These are phyloP conservation scores for Colletotrichum echinochloae DNA, from an alignment of 2,329 filamentous ascomycete species.

Conservation along the genomic window DNA sequence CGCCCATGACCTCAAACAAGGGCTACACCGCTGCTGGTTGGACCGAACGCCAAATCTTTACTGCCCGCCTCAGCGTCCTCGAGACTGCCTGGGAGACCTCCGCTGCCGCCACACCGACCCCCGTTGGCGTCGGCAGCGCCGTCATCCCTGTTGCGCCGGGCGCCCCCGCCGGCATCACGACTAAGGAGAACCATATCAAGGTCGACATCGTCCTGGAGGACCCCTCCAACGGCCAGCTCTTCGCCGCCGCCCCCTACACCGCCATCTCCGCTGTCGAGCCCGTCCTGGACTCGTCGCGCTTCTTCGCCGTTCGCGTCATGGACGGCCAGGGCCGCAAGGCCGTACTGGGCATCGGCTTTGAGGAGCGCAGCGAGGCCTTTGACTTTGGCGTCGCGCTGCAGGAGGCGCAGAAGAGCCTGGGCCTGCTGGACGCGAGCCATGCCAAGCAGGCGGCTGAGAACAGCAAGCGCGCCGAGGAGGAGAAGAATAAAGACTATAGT, in stretches of 20 bases:
- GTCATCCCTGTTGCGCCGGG: constrained; percentile 35
- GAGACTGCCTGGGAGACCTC: constrained; percentile 72
- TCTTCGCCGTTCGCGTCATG: constrained; percentile 86
- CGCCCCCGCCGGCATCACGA: constrained; percentile 25
- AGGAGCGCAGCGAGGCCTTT: constrained; percentile 87
- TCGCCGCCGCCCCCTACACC: constrained; percentile 86
- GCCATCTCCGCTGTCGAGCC: constrained; percentile 76
- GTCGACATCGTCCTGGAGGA: constrained; percentile 86
- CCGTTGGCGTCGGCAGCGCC: constrained; percentile 35
- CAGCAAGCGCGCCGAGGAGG: constrained; percentile 53
- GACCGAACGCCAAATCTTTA: constrained; percentile 88
- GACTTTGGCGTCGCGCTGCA: constrained; percentile 86
- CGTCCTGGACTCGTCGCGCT: constrained; percentile 82
- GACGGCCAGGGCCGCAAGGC: constrained; percentile 82
- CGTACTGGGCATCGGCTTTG: constrained; percentile 85
- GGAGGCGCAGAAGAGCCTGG: constrained; percentile 79
- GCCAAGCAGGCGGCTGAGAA: constrained; percentile 51
- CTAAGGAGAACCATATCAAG: constrained; percentile 66
- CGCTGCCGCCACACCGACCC: constrained; percentile 42
- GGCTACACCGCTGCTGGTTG: constrained; percentile 83
- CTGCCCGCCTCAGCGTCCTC: constrained; percentile 81
- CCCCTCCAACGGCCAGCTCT: constrained; percentile 76
- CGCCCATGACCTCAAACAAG: constrained; percentile 80
- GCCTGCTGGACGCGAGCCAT: constrained; percentile 62
- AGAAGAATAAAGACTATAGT: constrained; percentile 80